Conservation (phyloP, 768 basidiomycete species). For the Boletus coccyginus region DNA sequence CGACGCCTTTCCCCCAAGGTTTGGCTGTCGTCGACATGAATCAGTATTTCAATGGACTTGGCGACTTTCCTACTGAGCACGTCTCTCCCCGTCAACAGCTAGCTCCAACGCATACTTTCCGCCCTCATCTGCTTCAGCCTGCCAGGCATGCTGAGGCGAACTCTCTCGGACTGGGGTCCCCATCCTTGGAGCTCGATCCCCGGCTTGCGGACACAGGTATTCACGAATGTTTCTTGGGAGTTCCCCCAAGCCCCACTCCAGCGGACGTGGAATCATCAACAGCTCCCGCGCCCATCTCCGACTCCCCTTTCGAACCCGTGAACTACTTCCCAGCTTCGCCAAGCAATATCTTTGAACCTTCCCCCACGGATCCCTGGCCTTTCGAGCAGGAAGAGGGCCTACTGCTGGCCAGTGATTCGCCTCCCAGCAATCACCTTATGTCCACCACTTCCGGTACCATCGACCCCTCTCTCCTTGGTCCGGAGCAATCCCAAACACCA, state of each 20-base stretch:
- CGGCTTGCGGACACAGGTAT: conserved; percentile 4
- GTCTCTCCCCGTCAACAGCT: not conserved
- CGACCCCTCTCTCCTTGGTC: conserved; percentile 30
- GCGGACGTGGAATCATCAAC: not conserved
- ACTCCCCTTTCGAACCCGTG: not conserved
- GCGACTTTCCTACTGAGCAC: conserved; percentile 20
- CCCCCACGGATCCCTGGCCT: conserved; percentile 3
- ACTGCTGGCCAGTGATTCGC: not conserved
- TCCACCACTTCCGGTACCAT: conserved; percentile 19
- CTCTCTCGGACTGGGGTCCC: conserved; percentile 3
- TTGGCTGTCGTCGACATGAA: conserved; percentile 22
- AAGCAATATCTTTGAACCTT: not conserved
- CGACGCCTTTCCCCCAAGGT: not conserved
- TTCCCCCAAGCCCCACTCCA: conserved; percentile 25
- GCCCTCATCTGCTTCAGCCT: conserved; percentile 5
- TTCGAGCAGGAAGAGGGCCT: conserved; percentile 2
- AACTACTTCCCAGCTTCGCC: conserved; percentile 4
- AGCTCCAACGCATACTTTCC: conserved; percentile 5
- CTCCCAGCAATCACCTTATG: not conserved
- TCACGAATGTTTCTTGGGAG: conserved; percentile 24
- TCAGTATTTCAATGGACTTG: conserved; percentile 26
- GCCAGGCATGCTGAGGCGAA: not conserved
- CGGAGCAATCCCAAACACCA: conserved; percentile 1
- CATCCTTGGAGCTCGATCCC: conserved; percentile 6
- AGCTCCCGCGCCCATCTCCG: not conserved